Conservation (phyloP, 2,329 filamentous ascomycete genomes). For the Dichotomopilus funicola region DNA sequence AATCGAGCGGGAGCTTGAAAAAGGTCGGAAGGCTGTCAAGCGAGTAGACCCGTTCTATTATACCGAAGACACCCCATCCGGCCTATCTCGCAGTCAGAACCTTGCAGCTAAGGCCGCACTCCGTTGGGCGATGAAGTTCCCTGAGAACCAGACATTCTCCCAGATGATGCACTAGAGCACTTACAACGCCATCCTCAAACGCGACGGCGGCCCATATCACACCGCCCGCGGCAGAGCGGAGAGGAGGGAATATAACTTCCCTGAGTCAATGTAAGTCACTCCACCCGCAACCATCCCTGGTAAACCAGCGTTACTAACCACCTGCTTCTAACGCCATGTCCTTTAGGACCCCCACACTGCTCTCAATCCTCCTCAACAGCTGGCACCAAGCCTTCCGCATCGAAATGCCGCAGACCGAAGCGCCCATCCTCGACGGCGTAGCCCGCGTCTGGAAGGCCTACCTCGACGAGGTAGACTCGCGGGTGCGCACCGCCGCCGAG, state of each 20-base stretch:
- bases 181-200: background rate
- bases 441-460: background rate
- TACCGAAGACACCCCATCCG: background rate
- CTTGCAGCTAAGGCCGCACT: background rate
- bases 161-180: background rate
- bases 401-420: background rate
- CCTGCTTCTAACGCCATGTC: background rate
- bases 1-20: no score
- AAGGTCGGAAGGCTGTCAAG: no score
- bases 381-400: background rate
- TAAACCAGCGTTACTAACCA: no score
- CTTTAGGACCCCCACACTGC: background rate
- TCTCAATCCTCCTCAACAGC: background rate
- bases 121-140: slow-evolving; percentile 4
- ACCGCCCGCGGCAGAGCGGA: background rate
- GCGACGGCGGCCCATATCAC: background rate
- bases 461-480: background rate
- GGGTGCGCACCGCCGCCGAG: background rate
- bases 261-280: background rate
- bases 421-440: background rate
- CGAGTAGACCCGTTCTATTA: no score
- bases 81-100: slow-evolving; percentile 1
- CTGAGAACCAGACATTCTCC: background rate
- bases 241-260: background rate
- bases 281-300: no score